These are phyloP conservation scores for Aspergillus niger DNA, from an alignment of 2,329 filamentous ascomycete species.

Conservation along the genomic window DNA sequence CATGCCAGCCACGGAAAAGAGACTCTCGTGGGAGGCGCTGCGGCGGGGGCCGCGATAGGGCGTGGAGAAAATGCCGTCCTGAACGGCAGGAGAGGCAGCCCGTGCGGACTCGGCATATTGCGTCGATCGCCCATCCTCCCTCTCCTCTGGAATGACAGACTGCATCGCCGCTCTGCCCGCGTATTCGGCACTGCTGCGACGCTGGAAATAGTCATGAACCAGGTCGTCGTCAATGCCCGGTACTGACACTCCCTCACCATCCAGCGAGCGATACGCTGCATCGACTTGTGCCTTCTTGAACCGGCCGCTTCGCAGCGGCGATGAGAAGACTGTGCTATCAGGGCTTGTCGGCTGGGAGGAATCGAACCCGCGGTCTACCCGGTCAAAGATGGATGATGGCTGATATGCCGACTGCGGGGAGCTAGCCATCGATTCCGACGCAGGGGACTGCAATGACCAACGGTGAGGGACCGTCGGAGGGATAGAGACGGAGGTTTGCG, in stretches of 20 bases:
- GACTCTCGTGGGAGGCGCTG: conserved; percentile 78
- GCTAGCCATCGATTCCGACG: conserved; percentile 68
- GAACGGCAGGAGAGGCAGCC: conserved; percentile 14
- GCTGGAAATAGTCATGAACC: conserved; percentile 6
- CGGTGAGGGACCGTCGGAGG: conserved; percentile 48
- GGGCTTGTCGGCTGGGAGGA: conserved; percentile 79
- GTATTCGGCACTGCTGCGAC: conserved; percentile 11
- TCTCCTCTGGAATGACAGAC: conserved; percentile 43
- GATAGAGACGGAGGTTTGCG: conserved; percentile 62
- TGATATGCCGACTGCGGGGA: conserved; percentile 77
- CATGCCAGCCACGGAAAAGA: conserved; percentile 82
- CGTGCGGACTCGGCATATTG: conserved; percentile 19
- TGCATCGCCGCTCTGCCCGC: conserved; percentile 28
- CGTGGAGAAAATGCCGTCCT: conserved; percentile 28
- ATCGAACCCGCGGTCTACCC: conserved; percentile 62
- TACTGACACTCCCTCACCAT: conserved; percentile 13
- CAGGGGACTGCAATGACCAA: conserved; percentile 45
- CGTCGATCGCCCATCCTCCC: conserved; percentile 32
- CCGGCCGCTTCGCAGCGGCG: conserved; percentile 65
- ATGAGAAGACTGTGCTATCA: conserved; percentile 66
- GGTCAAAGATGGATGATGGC: conserved; percentile 77
- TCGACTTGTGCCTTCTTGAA: conserved; percentile 62
- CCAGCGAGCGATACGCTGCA: conserved; percentile 50
- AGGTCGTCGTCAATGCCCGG: conserved; percentile 23
- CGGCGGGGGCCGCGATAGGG: conserved; percentile 59